A percentile compares a stretch with the other conserved stretches of the same genome.
Conservation (phyloP, 441 rosid species). For the Adansonia rubrostipa region DNA sequence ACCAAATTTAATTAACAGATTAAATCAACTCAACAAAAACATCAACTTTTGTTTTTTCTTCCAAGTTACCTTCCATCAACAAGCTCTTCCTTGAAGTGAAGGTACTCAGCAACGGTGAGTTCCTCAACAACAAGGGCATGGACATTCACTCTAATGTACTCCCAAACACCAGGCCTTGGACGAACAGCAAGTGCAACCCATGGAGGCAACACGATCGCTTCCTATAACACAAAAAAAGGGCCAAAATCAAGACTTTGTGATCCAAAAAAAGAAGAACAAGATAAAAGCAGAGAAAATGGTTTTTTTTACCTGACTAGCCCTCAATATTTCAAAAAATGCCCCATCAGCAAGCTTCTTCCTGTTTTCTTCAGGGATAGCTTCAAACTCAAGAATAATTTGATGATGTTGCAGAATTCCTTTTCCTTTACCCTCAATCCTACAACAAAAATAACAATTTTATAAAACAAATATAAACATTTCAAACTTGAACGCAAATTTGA, state of each 20-base stretch:
- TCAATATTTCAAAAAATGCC: slow-evolving; percentile 64
- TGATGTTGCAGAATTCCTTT: slow-evolving; percentile 77
- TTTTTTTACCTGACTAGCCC: slow-evolving; percentile 54
- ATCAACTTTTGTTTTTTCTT: background rate
- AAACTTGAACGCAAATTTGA: background rate
- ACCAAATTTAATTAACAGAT: background rate
- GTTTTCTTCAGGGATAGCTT: slow-evolving; percentile 59
- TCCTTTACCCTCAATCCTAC: slow-evolving; percentile 71
- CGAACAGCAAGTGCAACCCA: slow-evolving; percentile 81
- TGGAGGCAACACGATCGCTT: slow-evolving; percentile 79
- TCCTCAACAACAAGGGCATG: slow-evolving; percentile 76
- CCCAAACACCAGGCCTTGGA: slow-evolving; percentile 94
- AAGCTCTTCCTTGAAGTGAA: slow-evolving; percentile 81
- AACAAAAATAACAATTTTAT: background rate
- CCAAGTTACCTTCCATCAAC: slow-evolving; percentile 65
- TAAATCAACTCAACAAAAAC: background rate
- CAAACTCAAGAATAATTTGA: slow-evolving; percentile 64
- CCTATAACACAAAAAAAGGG: slow-evolving; percentile 39
- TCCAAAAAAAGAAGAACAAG: background rate
- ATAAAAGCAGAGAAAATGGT: background rate
- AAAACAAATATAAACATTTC: background rate
- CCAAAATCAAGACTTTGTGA: background rate
- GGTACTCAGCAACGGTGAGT: slow-evolving; percentile 60
- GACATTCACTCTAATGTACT: slow-evolving; percentile 70
- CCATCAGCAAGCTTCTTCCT: slow-evolving; percentile 54